Percentiles rank a stretch among this genome's conserved stretches.
These are phyloP conservation scores for Leccinum imitatum DNA, from an alignment of 768 basidiomycete genomes.

Conservation along the genomic window DNA sequence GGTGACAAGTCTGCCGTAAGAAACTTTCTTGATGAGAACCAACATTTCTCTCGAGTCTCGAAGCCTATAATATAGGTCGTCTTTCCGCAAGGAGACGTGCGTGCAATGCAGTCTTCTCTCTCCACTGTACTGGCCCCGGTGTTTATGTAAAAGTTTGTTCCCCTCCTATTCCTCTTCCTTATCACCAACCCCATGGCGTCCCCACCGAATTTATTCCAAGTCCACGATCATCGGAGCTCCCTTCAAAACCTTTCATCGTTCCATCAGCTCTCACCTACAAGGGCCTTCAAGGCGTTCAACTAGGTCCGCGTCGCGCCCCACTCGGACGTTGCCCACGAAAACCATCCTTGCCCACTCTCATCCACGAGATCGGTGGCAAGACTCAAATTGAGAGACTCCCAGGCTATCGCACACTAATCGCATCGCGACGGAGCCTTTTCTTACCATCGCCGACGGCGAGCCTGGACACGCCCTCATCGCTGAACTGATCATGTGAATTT, in stretches of 20 bases:
- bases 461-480: too few species aligned
- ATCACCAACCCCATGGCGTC: constrained; percentile 16
- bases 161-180: background rate
- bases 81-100: too few species aligned
- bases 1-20: too few species aligned
- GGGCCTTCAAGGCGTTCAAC: constrained; percentile 20
- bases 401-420: constrained; percentile 22
- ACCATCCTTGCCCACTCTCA: constrained; percentile 16
- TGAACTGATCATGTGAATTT: too few species aligned
- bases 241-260: constrained; percentile 33
- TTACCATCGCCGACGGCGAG: constrained; percentile 12
- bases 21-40: too few species aligned
- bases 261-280: constrained; percentile 30
- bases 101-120: too few species aligned
- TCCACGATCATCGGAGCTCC: constrained; percentile 30
- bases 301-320: constrained; percentile 28
- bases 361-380: constrained; percentile 18
- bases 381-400: constrained; percentile 32
- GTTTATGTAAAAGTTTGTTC: constrained; percentile 2
- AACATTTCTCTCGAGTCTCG: too few species aligned
- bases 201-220: constrained; percentile 9
- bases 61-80: too few species aligned
- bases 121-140: background rate
- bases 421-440: constrained; percentile 26
- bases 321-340: constrained; percentile 26